Evolutionary conservation across 2,329 filamentous ascomycete genomes (phyloP).

Genomic region (Fusarium gaditjirri): DNA sequence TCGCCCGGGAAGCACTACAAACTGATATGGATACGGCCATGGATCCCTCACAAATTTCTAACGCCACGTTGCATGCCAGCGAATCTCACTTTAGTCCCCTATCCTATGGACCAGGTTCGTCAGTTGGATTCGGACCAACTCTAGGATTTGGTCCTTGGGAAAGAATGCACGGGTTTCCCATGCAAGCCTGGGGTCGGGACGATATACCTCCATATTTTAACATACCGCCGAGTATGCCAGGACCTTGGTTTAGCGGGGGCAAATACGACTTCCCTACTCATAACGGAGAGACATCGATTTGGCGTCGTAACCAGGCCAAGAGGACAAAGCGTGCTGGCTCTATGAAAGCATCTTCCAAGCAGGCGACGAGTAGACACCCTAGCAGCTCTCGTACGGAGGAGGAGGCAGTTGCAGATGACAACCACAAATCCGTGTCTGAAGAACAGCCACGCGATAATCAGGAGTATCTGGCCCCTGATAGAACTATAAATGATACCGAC

Average conservation of each 20-base stretch:
- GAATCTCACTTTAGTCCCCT: background rate
- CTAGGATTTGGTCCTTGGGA: constrained; percentile 24
- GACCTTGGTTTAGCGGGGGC: constrained; percentile 32
- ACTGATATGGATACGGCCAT: background rate
- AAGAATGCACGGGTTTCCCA: constrained; percentile 19
- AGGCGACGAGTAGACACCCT: background rate
- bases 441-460: background rate
- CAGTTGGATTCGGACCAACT: background rate
- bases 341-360: constrained; percentile 29
- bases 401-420: constrained; percentile 4
- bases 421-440: background rate
- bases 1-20: background rate
- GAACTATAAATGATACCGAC: constrained; percentile 29
- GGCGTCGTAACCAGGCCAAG: constrained; percentile 42
- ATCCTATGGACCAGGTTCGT: background rate
- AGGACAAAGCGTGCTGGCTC: constrained; percentile 31
- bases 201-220: constrained; percentile 37
- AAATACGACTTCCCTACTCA: constrained; percentile 49
- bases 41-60: background rate
- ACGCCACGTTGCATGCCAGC: background rate
- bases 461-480: background rate
- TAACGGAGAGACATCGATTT: constrained; percentile 48
- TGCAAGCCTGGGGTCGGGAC: constrained; percentile 32
- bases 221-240: constrained; percentile 24
- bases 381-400: background rate